Evolutionary conservation across 345 rosid species (phyloP).

Genomic region (Durio zibethinus): DNA sequence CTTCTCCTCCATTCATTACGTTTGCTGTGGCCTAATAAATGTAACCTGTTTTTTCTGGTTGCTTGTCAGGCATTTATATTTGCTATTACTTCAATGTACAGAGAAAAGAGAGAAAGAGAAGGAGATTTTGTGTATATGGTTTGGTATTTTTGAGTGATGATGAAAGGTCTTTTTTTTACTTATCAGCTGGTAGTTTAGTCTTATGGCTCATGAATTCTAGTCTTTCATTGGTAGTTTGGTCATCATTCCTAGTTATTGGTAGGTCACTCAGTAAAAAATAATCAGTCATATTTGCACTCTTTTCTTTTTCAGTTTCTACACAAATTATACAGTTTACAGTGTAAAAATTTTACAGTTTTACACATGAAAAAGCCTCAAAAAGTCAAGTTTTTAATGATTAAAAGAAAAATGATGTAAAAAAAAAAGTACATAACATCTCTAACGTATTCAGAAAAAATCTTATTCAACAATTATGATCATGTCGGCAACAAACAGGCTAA

Average conservation of each 20-base stretch:
- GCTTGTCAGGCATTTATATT: slow-evolving; percentile 36
- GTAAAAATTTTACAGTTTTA: neutral
- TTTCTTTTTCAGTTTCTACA: neutral
- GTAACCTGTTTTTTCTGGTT: slow-evolving; percentile 25
- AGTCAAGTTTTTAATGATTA: neutral
- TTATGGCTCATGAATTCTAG: slow-evolving; percentile 22
- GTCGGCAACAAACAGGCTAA: slow-evolving; percentile 29
- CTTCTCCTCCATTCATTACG: neutral
- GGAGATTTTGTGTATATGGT: neutral
- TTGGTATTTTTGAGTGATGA: neutral
- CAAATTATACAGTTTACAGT: neutral
- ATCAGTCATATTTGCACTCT: neutral
- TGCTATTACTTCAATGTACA: slow-evolving; percentile 20
- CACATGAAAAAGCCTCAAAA: neutral
- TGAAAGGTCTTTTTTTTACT: neutral
- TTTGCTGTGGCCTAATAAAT: slow-evolving; percentile 28
- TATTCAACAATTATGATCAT: slow-evolving; percentile 16
- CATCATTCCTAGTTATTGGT: slow-evolving; percentile 34
- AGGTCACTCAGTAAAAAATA: slow-evolving; percentile 18
- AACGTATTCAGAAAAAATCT: neutral
- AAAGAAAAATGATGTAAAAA: neutral
- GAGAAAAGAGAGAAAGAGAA: neutral
- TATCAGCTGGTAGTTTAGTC: neutral
- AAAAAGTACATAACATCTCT: neutral
- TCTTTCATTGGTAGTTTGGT: slow-evolving; percentile 37